These are phyloP conservation scores for Inga leiocalycina DNA, from an alignment of 306 rosid species.

Conservation along the genomic window DNA sequence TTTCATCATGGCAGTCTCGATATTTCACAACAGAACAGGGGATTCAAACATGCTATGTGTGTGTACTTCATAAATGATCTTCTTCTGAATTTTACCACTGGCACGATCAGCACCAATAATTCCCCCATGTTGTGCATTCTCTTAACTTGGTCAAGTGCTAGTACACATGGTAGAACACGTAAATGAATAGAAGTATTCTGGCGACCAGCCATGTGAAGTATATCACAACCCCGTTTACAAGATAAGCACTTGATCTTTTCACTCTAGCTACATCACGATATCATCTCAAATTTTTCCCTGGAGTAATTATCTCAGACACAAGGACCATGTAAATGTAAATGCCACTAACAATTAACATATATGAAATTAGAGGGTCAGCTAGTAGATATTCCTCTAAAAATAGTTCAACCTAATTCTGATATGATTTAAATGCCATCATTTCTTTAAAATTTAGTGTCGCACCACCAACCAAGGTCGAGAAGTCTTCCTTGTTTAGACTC, in stretches of 20 bases:
- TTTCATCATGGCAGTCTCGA: too few species aligned
- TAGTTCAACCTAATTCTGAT: conserved; percentile 71
- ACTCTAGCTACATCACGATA: conserved; percentile 90
- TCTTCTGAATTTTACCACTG: conserved; percentile 43
- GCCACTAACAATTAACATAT: conserved; percentile 68
- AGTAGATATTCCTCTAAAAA: conserved; percentile 66
- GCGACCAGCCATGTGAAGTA: conserved; percentile 98
- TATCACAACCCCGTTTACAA: conserved; percentile 86
- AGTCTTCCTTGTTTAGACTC: conserved; percentile 21
- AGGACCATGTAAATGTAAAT: conserved; percentile 88
- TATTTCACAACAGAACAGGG: too few species aligned
- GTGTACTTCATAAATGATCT: background rate
- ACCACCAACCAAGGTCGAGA: conserved; percentile 38
- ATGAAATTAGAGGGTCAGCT: conserved; percentile 66
- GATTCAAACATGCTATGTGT: too few species aligned
- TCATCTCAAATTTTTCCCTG: conserved; percentile 98
- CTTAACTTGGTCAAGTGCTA: conserved; percentile 81
- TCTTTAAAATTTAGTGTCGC: conserved; percentile 56
- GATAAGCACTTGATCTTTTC: conserved; percentile 81
- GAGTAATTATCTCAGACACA: conserved; percentile 93
- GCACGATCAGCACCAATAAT: conserved; percentile 65
- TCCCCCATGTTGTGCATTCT: conserved; percentile 65
- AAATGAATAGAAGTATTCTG: conserved; percentile 76
- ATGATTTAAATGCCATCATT: conserved; percentile 67
- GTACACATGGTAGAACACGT: conserved; percentile 85